These are phyloP conservation scores for Sporormia fimetaria DNA, from an alignment of 495 filamentous ascomycete genomes.

Conservation along the genomic window DNA sequence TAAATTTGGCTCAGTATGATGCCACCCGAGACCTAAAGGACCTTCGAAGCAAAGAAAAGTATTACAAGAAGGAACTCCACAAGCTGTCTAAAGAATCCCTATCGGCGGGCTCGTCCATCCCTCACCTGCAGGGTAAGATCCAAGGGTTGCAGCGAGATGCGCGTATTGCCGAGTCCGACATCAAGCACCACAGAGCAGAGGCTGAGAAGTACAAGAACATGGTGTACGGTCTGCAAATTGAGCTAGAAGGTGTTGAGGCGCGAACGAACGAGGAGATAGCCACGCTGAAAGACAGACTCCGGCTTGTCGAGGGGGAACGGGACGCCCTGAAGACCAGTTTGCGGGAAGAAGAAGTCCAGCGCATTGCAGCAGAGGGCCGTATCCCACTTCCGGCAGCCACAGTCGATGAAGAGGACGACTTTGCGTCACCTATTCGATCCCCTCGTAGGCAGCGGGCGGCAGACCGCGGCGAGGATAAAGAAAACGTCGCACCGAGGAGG, in stretches of 20 bases:
- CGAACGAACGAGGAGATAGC: constrained; percentile 54
- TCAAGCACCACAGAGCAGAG: constrained; percentile 39
- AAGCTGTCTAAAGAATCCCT: constrained; percentile 32
- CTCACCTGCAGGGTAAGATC: constrained; percentile 64
- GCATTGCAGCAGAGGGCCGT: constrained; percentile 53
- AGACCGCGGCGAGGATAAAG: constrained; percentile 30
- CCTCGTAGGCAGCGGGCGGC: constrained; percentile 24
- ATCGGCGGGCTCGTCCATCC: constrained; percentile 74
- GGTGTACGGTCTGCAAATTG: constrained; percentile 61
- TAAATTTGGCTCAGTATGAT: constrained; percentile 1
- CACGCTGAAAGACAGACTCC: constrained; percentile 19
- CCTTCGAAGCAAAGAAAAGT: neutral
- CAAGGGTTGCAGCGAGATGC: constrained; percentile 62
- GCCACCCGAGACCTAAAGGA: neutral
- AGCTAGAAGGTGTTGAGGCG: constrained; percentile 61
- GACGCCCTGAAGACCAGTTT: constrained; percentile 54
- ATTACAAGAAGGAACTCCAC: constrained; percentile 6
- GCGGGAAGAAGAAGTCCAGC: constrained; percentile 47
- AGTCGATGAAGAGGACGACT: constrained; percentile 31
- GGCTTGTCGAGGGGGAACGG: constrained; percentile 49
- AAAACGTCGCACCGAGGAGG: constrained; percentile 30
- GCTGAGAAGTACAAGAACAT: constrained; percentile 55
- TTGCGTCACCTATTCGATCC: constrained; percentile 29
- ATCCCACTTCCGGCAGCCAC: constrained; percentile 42
- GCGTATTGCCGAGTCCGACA: constrained; percentile 43